phyloP scores from a whole-genome alignment of 2,329 filamentous ascomycete species.

The Xylaria sp. region DNA sequence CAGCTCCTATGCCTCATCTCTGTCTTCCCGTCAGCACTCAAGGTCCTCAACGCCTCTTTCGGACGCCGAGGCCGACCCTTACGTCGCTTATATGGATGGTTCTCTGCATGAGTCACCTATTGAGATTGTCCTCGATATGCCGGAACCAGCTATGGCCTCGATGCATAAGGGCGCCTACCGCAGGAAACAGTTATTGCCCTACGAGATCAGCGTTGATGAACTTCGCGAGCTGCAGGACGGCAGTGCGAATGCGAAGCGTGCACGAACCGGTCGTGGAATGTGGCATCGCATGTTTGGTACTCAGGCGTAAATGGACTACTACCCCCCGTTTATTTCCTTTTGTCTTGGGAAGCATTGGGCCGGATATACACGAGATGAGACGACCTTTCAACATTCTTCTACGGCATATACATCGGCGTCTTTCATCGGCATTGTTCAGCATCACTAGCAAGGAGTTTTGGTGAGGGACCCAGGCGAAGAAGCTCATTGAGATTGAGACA shows the following conservation, averaged over 20 bases:
- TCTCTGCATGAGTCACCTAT: conserved; percentile 64
- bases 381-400: conserved; percentile 28
- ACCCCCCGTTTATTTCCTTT: conserved; percentile 24
- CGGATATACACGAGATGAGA: conserved; percentile 31
- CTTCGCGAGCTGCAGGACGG: conserved; percentile 62
- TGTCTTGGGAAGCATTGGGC: conserved; percentile 30
- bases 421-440: conserved; percentile 34
- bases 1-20: conserved; percentile 62
- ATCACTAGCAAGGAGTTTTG: conserved; percentile 39
- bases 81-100: conserved; percentile 52
- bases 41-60: conserved; percentile 64
- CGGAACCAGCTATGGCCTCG: conserved; percentile 50
- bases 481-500: conserved; percentile 20
- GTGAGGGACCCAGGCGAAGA: conserved; percentile 8
- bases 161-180: conserved; percentile 45
- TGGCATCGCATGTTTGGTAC: conserved; percentile 66
- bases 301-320: conserved; percentile 30
- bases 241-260: conserved; percentile 60
- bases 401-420: conserved; percentile 36
- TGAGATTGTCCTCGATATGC: conserved; percentile 56
- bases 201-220: conserved; percentile 66
- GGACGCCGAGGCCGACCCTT: conserved; percentile 55
- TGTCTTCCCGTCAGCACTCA: conserved; percentile 59
- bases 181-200: conserved; percentile 58
- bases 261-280: conserved; percentile 60